Conservation (phyloP, 2,329 filamentous ascomycete species). For the Fusarium secorum region DNA sequence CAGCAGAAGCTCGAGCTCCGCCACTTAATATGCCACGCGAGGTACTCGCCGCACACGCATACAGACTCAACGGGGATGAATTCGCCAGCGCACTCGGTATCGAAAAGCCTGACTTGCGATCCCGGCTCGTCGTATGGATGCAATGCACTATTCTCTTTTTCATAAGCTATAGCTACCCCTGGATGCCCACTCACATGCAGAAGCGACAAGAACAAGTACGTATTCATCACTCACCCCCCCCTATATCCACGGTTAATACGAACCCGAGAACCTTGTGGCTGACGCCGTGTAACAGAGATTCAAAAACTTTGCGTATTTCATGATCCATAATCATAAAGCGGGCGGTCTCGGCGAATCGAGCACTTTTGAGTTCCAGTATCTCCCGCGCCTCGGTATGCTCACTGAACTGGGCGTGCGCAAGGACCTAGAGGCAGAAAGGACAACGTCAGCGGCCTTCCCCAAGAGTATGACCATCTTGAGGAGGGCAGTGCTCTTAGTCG, state of each 20-base stretch:
- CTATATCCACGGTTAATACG: background rate
- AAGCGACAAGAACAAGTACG: conserved; percentile 45
- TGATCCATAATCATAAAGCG: conserved; percentile 65
- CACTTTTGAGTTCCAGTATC: conserved; percentile 75
- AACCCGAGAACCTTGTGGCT: conserved; percentile 3
- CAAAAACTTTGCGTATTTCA: conserved; percentile 51
- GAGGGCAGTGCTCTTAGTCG: conserved; percentile 35
- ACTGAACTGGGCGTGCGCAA: conserved; percentile 44
- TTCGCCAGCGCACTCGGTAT: conserved; percentile 68
- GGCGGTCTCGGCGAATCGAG: conserved; percentile 69
- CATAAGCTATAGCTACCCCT: conserved; percentile 56
- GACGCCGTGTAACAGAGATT: conserved; percentile 38
- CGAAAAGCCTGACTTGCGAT: conserved; percentile 62
- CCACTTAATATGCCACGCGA: conserved; percentile 71
- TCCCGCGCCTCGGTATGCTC: conserved; percentile 57
- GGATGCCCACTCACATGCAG: conserved; percentile 49
- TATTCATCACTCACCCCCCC: background rate
- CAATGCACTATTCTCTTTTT: conserved; percentile 73
- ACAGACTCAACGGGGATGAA: conserved; percentile 74
- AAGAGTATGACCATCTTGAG: conserved; percentile 1
- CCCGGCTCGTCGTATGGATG: conserved; percentile 66
- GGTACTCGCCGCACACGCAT: conserved; percentile 72
- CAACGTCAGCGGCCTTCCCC: background rate
- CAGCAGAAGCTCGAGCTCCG: conserved; percentile 69
- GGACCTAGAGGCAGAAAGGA: background rate